Evolutionary conservation across 371 early-diverging fungal species (phyloP), one percentile per base, ranked within the genome.

Genomic region (Umbelopsis sp.): DNA sequence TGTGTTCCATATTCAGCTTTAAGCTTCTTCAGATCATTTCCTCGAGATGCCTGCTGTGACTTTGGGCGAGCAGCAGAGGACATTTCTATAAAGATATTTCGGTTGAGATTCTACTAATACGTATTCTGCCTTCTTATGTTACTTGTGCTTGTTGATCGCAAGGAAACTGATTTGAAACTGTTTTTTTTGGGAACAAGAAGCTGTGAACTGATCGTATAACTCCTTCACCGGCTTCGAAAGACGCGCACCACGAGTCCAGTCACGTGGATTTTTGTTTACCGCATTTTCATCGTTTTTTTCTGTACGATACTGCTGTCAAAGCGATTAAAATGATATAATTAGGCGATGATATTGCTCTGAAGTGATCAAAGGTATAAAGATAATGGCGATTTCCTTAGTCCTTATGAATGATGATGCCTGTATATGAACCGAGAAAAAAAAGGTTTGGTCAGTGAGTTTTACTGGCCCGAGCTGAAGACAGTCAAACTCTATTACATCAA

Each of bases 1-100:
- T 92, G 82, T 67, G 71, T 72, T 63, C 80, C 80, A 82, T 93
- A 93, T 74, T 84, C 84, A 65, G 73, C 77, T 70, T 88, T 90
- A 57, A 90, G 87, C 73, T 82, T 82, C 76, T 86, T 88, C 72
- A 89, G 75, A 71, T 90, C 89, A 67, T 83, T 85, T 69, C 86
- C 82, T 80, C 89, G 89, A 68, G 74, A 53, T 24, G 78, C 57
- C 57, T 57, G 57, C 57, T 57, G 57, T 29, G 57, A 57, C 57
- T 57, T 57, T 57, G 57, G 29, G 29, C 57, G 57, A 35, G 57
- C 57, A 35, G 57, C 18, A 37, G 57, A 35, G 57, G 57, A 14
- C 57, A 57, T 57, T 57, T 53, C 57, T 57, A 18, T 12, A 16
- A 11, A 32, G 18, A 35, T 29, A 57, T 57, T 57, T 51, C 24